Evolutionary conservation across 1,139 yeast species (phyloP).

Genomic region (Pichia sp.): DNA sequence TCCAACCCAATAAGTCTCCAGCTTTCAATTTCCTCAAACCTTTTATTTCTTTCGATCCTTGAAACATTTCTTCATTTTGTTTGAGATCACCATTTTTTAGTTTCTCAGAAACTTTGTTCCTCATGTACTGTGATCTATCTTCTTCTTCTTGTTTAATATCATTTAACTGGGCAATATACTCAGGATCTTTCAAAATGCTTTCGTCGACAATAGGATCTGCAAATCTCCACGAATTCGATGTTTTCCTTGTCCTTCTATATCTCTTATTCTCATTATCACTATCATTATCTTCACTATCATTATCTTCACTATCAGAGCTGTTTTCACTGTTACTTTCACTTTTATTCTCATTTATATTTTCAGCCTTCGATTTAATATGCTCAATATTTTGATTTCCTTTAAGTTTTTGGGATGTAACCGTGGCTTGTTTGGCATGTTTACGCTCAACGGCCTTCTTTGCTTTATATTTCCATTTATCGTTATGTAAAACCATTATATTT

Average conservation of each 20-base stretch:
- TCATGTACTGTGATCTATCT: slow-evolving; percentile 12
- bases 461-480: slow-evolving; percentile 32
- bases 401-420: not conserved
- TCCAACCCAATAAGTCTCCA: slow-evolving; percentile 6
- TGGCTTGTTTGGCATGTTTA: slow-evolving; percentile 22
- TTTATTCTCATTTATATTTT: not conserved
- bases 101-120: slow-evolving; percentile 14
- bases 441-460: slow-evolving; percentile 27
- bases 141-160: slow-evolving; percentile 11
- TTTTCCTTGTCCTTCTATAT: not conserved
- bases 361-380: not conserved
- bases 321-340: slow-evolving; percentile 2
- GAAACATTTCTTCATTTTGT: slow-evolving; percentile 2
- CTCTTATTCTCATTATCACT: slow-evolving; percentile 4
- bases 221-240: slow-evolving; percentile 24
- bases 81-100: slow-evolving; percentile 5
- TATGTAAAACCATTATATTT: slow-evolving; percentile 29
- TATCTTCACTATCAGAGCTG: not conserved
- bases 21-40: slow-evolving; percentile 7
- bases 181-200: slow-evolving; percentile 18
- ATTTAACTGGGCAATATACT: slow-evolving; percentile 20
- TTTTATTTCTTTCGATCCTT: not conserved
- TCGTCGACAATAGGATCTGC: slow-evolving; percentile 16
- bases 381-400: not conserved
- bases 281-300: not conserved